Base-by-base conservation (phyloP, 768 basidiomycete species). In the Boletus rufocinnamomeus region DNA sequence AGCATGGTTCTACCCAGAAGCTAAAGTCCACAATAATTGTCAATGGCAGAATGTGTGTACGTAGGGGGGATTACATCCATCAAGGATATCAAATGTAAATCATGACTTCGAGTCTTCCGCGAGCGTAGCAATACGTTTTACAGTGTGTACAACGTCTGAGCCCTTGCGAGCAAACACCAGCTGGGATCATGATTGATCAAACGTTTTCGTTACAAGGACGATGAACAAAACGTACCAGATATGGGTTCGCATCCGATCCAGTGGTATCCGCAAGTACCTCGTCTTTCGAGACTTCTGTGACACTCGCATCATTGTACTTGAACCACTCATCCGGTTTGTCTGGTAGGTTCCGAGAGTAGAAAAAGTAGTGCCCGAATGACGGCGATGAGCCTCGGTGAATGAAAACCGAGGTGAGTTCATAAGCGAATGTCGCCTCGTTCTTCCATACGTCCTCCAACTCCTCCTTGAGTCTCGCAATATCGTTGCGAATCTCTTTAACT, bases 251-350 rank as follows among this genome's bases (percentile, higher is more conserved):
- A 37, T 85, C 93, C 19, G 84, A 88, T 23, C 90, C 91, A n/a
- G 91, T 93, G 37, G 93, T 91, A 76, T 97, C 92, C 30, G 86
- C 87, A 52, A 97, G 78, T 2, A 98, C 89, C 66, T 97, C 95
- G 9, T 85, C 84, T 66, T 91, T 89, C 10, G 81, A 74, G 0
- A 93, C 91, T 28, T 84, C 80, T 4, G 84, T 80, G 10, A 98
- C 93, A 58, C 84, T 86, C 38, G 92, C 92, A 70, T 98, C 95
- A 70, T 98, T 98, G 76, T 96, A 94, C 75, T 96, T 96, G 82
- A 95, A 93, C 93, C 95, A 98, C 45, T 82, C 80, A 57, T 97
- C 89, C 13, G 87, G 87, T 25, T 84, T 74, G 49, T 84, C 83
- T 1, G 94, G 95, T 16, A 97, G 78, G 71, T 93, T 82, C 41